Conservation (phyloP, 169 alveolate genomes). For the Plasmodium adleri region DNA sequence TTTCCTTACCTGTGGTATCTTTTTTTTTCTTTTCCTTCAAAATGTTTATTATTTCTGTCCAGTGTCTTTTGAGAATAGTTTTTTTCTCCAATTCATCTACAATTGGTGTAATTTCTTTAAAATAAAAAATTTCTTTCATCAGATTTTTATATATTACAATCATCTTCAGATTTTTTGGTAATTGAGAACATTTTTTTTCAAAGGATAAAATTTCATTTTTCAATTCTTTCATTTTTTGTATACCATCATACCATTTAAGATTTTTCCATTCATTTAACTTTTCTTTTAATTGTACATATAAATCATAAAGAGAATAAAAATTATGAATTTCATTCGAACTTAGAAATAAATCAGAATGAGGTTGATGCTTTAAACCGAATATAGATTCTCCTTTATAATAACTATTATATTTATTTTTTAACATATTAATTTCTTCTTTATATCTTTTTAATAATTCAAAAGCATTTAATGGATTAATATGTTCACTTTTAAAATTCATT, state of each 20-base stretch:
- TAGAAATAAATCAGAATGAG: slow-evolving; percentile 94
- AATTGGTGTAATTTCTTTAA: slow-evolving; percentile 89
- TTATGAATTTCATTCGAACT: slow-evolving; percentile 94
- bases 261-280: slow-evolving; percentile 88
- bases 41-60: slow-evolving; percentile 89
- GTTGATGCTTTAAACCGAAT: slow-evolving; percentile 95
- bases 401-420: slow-evolving; percentile 90
- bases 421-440: slow-evolving; percentile 80
- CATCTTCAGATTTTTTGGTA: slow-evolving; percentile 78
- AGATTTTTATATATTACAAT: slow-evolving; percentile 72
- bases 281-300: slow-evolving; percentile 85
- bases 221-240: slow-evolving; percentile 95
- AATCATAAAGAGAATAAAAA: slow-evolving; percentile 93
- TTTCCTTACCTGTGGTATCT: slow-evolving; percentile 77
- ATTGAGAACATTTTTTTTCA: slow-evolving; percentile 84
- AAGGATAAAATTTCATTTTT: slow-evolving; percentile 92
- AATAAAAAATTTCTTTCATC: slow-evolving; percentile 66
- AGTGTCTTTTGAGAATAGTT: slow-evolving; percentile 94
- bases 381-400: slow-evolving; percentile 94
- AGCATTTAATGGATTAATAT: slow-evolving; percentile 59
- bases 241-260: slow-evolving; percentile 94
- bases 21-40: slow-evolving; percentile 69
- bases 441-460: slow-evolving; percentile 79
- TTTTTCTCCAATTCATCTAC: slow-evolving; percentile 92
- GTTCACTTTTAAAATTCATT: slow-evolving; percentile 58